phyloP scores from a whole-genome alignment of 148 eudicot genomes.

The Oxyria digyna region DNA sequence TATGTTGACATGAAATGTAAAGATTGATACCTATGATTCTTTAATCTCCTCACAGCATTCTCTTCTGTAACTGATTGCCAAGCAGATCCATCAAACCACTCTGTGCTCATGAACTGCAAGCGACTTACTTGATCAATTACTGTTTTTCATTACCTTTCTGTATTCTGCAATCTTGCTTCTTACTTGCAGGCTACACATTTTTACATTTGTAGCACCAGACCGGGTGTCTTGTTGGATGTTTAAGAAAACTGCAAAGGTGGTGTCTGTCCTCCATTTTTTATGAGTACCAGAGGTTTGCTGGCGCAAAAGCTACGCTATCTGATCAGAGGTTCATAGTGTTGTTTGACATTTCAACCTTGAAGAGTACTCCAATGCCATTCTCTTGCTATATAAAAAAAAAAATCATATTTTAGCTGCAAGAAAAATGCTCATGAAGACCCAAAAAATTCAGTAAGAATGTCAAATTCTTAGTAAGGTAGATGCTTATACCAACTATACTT shows the following conservation, averaged over 20 bases:
- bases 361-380: constrained; percentile 22
- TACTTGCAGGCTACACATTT: not conserved
- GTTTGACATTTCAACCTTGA: constrained; percentile 34
- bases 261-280: constrained; percentile 43
- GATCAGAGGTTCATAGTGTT: constrained; percentile 41
- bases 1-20: constrained; percentile 11
- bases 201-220: constrained; percentile 43
- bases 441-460: not conserved
- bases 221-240: constrained; percentile 56
- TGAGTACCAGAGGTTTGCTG: constrained; percentile 49
- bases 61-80: not conserved
- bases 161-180: not conserved
- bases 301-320: constrained; percentile 32
- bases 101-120: constrained; percentile 46
- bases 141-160: not conserved
- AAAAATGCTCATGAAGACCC: not conserved
- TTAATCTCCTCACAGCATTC: not conserved
- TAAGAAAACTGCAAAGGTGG: constrained; percentile 47
- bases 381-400: constrained; percentile 18
- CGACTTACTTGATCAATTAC: constrained; percentile 21
- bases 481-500: not conserved
- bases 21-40: not conserved
- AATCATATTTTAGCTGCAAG: not conserved
- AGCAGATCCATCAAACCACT: constrained; percentile 35
- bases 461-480: not conserved